Evolutionary conservation across 371 early-diverging fungal species (phyloP).

Genomic region (Chytridiales sp.): DNA sequence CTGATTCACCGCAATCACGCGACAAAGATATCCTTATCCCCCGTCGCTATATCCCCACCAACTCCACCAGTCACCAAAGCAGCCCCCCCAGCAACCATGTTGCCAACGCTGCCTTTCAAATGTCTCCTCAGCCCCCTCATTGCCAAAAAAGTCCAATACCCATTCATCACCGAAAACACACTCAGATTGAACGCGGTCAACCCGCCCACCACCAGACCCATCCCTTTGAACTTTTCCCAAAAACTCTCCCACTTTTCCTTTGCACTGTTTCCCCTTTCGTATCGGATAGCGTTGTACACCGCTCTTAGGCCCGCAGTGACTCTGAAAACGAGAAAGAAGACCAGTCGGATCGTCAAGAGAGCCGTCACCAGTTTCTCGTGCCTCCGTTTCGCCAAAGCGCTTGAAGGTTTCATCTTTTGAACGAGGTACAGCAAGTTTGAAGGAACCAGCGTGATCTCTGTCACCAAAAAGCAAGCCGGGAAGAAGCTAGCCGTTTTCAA

Average conservation of each 20-base stretch:
- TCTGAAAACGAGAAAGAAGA: conserved; percentile 20
- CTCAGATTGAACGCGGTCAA: conserved; percentile 21
- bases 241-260: conserved; percentile 4
- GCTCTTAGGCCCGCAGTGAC: conserved; percentile 9
- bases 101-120: too few relatives aligned
- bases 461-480: conserved; percentile 14
- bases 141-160: conserved; percentile 27
- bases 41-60: too few relatives aligned
- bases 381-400: too few relatives aligned
- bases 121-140: conserved; percentile 15
- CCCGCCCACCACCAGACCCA: conserved; percentile 18
- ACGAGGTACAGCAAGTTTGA: conserved; percentile 32
- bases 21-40: too few relatives aligned
- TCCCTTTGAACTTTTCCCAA: conserved; percentile 2
- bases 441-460: conserved; percentile 32
- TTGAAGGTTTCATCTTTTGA: too few relatives aligned
- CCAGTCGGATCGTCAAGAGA: conserved; percentile 10
- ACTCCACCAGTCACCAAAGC: too few relatives aligned
- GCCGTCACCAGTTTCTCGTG: background rate
- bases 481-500: conserved; percentile 3
- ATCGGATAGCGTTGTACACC: conserved; percentile 16
- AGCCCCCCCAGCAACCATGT: too few relatives aligned
- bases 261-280: conserved; percentile 3
- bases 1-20: too few relatives aligned
- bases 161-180: conserved; percentile 25